These are phyloP conservation scores for Tulasnella sp. DNA, from an alignment of 768 basidiomycete species.

Conservation along the genomic window DNA sequence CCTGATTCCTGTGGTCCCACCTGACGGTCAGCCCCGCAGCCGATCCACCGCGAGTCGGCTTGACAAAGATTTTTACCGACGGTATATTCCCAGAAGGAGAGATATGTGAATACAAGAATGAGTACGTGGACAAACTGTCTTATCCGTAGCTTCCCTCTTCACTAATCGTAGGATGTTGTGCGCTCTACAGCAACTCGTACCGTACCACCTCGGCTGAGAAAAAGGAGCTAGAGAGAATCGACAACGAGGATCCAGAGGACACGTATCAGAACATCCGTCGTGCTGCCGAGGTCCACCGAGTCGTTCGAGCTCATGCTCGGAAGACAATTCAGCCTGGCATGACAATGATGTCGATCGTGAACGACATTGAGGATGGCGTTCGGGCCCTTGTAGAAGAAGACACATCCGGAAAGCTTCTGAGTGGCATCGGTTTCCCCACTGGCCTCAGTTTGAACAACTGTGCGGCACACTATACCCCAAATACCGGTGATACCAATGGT, in stretches of 20 bases:
- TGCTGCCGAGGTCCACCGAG: constrained; percentile 91
- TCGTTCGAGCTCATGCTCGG: constrained; percentile 72
- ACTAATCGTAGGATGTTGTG: neutral
- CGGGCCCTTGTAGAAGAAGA: constrained; percentile 86
- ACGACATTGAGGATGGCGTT: constrained; percentile 85
- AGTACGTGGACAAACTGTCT: constrained; percentile 42
- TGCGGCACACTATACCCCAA: constrained; percentile 94
- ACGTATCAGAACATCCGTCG: constrained; percentile 85
- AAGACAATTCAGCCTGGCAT: constrained; percentile 83
- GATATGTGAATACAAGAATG: constrained; percentile 79
- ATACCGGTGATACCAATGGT: constrained; percentile 81
- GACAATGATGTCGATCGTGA: constrained; percentile 87
- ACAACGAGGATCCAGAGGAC: constrained; percentile 64
- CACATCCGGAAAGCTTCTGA: constrained; percentile 43
- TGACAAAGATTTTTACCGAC: constrained; percentile 77
- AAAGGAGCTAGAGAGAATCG: constrained; percentile 64
- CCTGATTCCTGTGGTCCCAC: no score
- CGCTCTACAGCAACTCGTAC: constrained; percentile 58
- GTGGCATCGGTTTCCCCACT: constrained; percentile 92
- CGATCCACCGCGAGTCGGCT: constrained; percentile 82
- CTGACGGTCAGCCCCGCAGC: no score
- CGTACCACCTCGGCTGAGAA: constrained; percentile 86
- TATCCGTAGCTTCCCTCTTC: neutral
- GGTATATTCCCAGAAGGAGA: constrained; percentile 89
- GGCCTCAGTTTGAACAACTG: constrained; percentile 88